Evolutionary conservation across 2,329 filamentous ascomycete genomes (phyloP), one percentile per base, ranked within the genome.

Genomic region (Cordyceps cateniannulata): DNA sequence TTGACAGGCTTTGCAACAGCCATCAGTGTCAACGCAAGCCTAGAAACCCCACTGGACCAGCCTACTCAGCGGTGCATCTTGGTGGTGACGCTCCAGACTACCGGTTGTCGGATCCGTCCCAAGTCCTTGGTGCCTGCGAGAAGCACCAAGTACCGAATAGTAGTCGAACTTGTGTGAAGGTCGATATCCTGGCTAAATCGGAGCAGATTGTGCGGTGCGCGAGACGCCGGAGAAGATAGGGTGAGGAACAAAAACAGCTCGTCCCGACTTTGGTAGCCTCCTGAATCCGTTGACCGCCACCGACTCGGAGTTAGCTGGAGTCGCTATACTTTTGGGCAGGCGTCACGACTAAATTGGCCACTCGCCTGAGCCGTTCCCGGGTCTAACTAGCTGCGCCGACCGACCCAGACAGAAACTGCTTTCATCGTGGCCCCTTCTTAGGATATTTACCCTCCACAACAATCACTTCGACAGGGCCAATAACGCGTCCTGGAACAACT

Each of bases 11-110:
- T 44, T 27, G 10, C 54, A 47, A 47, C 8, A 48, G 24, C 47
- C 60, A n/a, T 59, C 56, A 59, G 60, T 57, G 40, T 50, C 44
- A 49, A 35, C 42, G 24, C 25, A 44, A 10, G 58, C 20, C 44
- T 44, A 35, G 49, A 22, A 53, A 59, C 58, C 58, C 57, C 48
- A 59, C 56, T 25, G 25, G 10, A 29, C 14, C 52, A 32, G 47
- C 47, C 35, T 61, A 27, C 25, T 12, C 32, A 35, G 32, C 32
- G 32, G 8, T 35, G 32, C 32, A 61, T 61, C 60, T 58, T 47
- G 59, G 59, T 61, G 35, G 59, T 56, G 53, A 51, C 53, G 53
- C 52, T 51, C 59, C 52, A 57, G 59, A 57, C 45, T 45, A 45
- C 54, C 59, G 51, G 59, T 56, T 61, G 42, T 49, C 47, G 45